These are phyloP conservation scores for Rutidosis leptorrhynchoides DNA, from an alignment of 129 eudicot species.

Conservation along the genomic window DNA sequence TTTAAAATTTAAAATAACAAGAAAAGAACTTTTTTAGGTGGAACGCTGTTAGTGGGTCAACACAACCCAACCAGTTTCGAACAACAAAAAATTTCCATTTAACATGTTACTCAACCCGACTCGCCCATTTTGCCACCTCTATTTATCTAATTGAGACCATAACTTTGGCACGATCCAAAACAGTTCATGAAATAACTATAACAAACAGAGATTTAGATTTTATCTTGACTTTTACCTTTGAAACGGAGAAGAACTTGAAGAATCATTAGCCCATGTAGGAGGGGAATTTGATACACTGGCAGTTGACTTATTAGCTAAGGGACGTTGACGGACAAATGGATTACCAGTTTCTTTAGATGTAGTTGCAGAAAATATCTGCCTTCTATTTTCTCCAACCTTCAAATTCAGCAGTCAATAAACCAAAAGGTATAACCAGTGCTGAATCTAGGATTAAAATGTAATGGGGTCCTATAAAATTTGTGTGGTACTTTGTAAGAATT, in stretches of 20 bases:
- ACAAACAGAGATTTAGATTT: not conserved
- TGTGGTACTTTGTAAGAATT: too few relatives aligned
- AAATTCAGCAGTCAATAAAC: constrained; percentile 52
- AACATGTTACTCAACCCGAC: not conserved
- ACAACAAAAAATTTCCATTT: not conserved
- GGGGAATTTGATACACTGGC: constrained; percentile 58
- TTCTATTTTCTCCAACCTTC: constrained; percentile 82
- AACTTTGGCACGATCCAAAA: not conserved
- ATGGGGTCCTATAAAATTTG: too few relatives aligned
- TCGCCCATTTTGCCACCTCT: constrained; percentile 10
- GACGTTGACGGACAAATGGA: constrained; percentile 93
- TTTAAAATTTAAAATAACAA: too few relatives aligned
- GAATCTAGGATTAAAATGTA: too few relatives aligned
- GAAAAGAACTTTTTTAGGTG: not conserved
- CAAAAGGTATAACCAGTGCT: constrained; percentile 8
- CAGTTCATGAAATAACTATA: constrained; percentile 2
- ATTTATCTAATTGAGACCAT: not conserved
- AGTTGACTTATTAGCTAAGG: constrained; percentile 52
- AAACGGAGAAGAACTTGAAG: constrained; percentile 60
- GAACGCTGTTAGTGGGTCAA: not conserved
- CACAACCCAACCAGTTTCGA: not conserved
- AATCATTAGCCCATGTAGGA: constrained; percentile 82
- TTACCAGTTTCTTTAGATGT: constrained; percentile 61
- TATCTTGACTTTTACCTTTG: constrained; percentile 49
- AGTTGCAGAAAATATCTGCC: constrained; percentile 73